A percentile compares a stretch with the other conserved stretches of the same genome.
Evolutionary conservation across 129 eudicot genomes (phyloP).

Genomic region (Arctium minus): DNA sequence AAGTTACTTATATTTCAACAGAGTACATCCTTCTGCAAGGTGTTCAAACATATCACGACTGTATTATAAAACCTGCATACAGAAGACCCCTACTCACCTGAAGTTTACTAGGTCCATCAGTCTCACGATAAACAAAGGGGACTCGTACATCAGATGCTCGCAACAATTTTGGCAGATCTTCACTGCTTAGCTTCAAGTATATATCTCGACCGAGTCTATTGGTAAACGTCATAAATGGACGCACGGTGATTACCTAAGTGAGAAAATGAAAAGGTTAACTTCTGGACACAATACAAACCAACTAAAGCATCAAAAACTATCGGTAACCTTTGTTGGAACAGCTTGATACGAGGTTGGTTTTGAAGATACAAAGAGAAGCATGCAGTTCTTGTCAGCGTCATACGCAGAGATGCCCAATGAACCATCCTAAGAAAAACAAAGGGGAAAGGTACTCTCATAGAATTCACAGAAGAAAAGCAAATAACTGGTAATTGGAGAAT

Average conservation of each 20-base stretch:
- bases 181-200: slow-evolving; percentile 65
- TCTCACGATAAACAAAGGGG: slow-evolving; percentile 65
- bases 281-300: not conserved
- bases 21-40: not conserved
- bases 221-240: slow-evolving; percentile 86
- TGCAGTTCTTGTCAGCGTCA: slow-evolving; percentile 64
- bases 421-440: slow-evolving; percentile 56
- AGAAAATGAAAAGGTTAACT: slow-evolving; percentile 17
- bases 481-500: not conserved
- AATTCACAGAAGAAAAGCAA: slow-evolving; percentile 3
- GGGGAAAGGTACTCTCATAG: not conserved
- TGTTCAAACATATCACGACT: not conserved
- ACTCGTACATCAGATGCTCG: slow-evolving; percentile 73
- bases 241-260: slow-evolving; percentile 66
- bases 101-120: slow-evolving; percentile 55
- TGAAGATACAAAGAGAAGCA: slow-evolving; percentile 79
- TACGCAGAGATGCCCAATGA: slow-evolving; percentile 75
- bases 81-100: slow-evolving; percentile 46
- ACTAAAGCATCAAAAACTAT: not conserved
- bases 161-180: slow-evolving; percentile 74
- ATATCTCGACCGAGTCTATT: slow-evolving; percentile 86
- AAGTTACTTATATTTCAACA: not conserved
- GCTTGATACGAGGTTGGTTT: slow-evolving; percentile 88
- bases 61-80: not conserved
- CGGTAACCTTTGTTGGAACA: slow-evolving; percentile 81